Conservation (phyloP, 495 filamentous ascomycete genomes). For the Aspergillus ellipticus region DNA sequence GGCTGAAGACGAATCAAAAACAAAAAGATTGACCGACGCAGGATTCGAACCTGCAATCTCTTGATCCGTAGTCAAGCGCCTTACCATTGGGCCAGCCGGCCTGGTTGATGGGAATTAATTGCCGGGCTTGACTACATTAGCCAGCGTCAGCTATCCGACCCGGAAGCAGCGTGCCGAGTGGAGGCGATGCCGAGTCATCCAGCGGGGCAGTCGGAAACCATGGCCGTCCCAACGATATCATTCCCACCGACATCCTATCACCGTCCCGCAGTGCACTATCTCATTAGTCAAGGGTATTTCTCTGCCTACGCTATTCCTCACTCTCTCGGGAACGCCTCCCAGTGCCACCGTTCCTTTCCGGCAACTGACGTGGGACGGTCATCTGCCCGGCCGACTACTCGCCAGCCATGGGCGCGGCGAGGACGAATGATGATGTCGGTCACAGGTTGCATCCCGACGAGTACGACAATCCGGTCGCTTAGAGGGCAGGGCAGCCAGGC, state of each 20-base stretch:
- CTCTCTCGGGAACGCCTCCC: not conserved
- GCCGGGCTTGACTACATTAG: not conserved
- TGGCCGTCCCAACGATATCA: slow-evolving; percentile 1
- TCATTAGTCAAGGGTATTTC: not conserved
- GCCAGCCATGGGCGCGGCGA: not conserved
- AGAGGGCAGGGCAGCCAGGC: not conserved
- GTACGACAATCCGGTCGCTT: slow-evolving; percentile 3
- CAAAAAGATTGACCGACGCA: slow-evolving; percentile 39
- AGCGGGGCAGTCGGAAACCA: slow-evolving; percentile 10
- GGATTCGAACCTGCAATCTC: slow-evolving; percentile 52
- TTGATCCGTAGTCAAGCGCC: slow-evolving; percentile 72
- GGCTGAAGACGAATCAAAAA: not conserved
- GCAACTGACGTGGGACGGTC: slow-evolving; percentile 6
- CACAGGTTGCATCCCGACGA: slow-evolving; percentile 1
- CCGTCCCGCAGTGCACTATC: not conserved
- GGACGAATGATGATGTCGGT: slow-evolving; percentile 6
- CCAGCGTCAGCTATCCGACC: not conserved
- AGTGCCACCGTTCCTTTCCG: slow-evolving; percentile 2
- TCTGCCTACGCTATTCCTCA: not conserved
- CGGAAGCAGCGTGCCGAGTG: slow-evolving; percentile 24
- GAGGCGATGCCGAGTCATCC: slow-evolving; percentile 1
- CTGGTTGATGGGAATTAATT: slow-evolving; percentile 3
- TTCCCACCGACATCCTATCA: slow-evolving; percentile 3
- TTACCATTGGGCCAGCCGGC: slow-evolving; percentile 64
- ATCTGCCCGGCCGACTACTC: not conserved